Conservation (phyloP, 2,329 filamentous ascomycete genomes). For the Cercospora zeae-maydis region DNA sequence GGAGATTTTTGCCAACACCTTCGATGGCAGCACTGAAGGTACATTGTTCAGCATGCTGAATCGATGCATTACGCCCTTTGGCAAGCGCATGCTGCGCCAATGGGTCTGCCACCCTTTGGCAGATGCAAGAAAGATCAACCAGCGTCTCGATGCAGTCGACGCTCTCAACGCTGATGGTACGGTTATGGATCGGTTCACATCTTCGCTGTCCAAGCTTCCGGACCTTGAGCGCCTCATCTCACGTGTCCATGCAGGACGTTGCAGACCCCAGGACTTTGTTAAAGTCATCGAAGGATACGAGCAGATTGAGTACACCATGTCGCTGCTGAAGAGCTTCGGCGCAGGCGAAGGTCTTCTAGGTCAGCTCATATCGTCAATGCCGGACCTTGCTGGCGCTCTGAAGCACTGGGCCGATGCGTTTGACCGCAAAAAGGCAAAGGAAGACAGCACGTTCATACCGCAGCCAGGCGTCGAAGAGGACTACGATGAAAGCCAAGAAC, state of each 20-base stretch:
- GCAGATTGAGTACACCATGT: constrained; percentile 93
- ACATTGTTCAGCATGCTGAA: constrained; percentile 90
- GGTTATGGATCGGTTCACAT: constrained; percentile 81
- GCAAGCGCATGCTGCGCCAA: constrained; percentile 90
- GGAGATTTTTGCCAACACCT: constrained; percentile 93
- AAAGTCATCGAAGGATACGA: constrained; percentile 93
- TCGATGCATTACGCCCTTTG: constrained; percentile 91
- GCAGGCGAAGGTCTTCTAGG: constrained; percentile 81
- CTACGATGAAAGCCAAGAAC: constrained; percentile 78
- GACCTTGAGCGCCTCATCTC: constrained; percentile 93
- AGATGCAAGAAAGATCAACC: constrained; percentile 83
- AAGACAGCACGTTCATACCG: constrained; percentile 78
- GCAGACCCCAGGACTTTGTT: constrained; percentile 87
- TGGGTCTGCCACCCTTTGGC: constrained; percentile 97
- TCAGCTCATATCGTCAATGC: constrained; percentile 79
- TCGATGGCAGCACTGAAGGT: constrained; percentile 78
- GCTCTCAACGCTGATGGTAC: constrained; percentile 78
- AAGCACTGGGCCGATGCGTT: constrained; percentile 90
- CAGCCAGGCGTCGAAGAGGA: constrained; percentile 84
- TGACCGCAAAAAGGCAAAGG: constrained; percentile 72
- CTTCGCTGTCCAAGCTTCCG: constrained; percentile 84
- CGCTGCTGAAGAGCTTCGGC: constrained; percentile 68
- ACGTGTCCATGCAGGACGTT: constrained; percentile 86
- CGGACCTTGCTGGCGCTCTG: constrained; percentile 69
- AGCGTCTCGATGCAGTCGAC: constrained; percentile 89